A percentile compares a stretch with the other conserved stretches of the same genome.
phyloP scores from a whole-genome alignment of 2,329 filamentous ascomycete genomes.

The Trichoderma sp. region DNA sequence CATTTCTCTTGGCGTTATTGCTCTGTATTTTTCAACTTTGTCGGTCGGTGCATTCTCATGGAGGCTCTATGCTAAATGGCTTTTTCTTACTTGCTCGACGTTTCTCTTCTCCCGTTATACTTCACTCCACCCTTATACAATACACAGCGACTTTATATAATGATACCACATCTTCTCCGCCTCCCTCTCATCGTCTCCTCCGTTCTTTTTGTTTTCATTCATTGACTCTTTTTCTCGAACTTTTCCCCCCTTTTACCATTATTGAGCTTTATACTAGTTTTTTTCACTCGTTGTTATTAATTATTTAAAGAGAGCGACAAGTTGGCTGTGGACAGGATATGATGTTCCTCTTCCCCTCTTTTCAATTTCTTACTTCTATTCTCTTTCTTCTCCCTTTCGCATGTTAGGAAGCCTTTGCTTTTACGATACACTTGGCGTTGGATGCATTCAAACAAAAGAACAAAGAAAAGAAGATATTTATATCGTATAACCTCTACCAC shows the following conservation, averaged over 20 bases:
- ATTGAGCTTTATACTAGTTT: background rate
- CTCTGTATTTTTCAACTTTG: background rate
- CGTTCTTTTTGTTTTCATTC: background rate
- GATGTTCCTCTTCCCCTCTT: background rate
- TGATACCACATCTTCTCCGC: conserved; percentile 25
- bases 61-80: conserved; percentile 18
- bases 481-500: background rate
- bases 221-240: background rate
- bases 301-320: conserved; percentile 23
- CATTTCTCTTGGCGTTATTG: conserved; percentile 3
- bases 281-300: conserved; percentile 21
- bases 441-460: conserved; percentile 22
- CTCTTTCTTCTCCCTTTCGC: background rate
- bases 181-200: background rate
- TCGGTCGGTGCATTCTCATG: conserved; percentile 23
- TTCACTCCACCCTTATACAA: background rate
- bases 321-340: conserved; percentile 27
- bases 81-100: background rate
- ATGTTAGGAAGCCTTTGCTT: conserved; percentile 11
- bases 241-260: background rate
- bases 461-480: background rate
- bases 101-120: background rate
- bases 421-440: conserved; percentile 27
- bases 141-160: conserved; percentile 19
- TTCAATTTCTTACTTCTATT: background rate